Conservation (phyloP, 148 eudicot genomes). For the Rhododendron kiyosumense region DNA sequence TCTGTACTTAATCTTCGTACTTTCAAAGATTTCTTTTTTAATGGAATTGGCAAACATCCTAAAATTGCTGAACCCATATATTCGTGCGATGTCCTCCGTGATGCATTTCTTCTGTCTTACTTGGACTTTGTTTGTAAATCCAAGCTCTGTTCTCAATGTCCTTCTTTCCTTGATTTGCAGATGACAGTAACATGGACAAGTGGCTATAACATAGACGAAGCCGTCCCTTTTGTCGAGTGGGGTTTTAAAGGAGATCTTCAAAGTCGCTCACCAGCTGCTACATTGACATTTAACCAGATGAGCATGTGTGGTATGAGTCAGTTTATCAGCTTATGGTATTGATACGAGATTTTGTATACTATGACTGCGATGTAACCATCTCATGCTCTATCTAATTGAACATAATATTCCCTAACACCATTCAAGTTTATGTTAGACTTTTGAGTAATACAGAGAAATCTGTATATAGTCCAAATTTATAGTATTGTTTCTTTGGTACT, state of each 20-base stretch:
- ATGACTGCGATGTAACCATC: background rate
- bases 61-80: no score
- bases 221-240: constrained; percentile 61
- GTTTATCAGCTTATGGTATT: background rate
- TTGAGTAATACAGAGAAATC: no score
- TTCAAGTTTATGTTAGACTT: no score
- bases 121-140: background rate
- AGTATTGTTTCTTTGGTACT: background rate
- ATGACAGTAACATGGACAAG: constrained; percentile 76
- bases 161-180: constrained; percentile 18
- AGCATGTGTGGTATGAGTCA: constrained; percentile 48
- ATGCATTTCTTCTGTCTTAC: background rate
- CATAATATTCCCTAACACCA: background rate
- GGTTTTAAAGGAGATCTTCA: constrained; percentile 24
- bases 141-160: background rate
- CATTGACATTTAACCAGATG: constrained; percentile 49
- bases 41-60: background rate
- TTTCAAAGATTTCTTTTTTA: background rate
- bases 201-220: constrained; percentile 60
- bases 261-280: constrained; percentile 52
- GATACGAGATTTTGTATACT: background rate
- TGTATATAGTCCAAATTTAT: background rate
- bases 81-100: background rate
- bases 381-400: background rate
- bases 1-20: background rate